These are phyloP conservation scores for Sonneratia alba DNA, from an alignment of 345 rosid genomes.

Conservation along the genomic window DNA sequence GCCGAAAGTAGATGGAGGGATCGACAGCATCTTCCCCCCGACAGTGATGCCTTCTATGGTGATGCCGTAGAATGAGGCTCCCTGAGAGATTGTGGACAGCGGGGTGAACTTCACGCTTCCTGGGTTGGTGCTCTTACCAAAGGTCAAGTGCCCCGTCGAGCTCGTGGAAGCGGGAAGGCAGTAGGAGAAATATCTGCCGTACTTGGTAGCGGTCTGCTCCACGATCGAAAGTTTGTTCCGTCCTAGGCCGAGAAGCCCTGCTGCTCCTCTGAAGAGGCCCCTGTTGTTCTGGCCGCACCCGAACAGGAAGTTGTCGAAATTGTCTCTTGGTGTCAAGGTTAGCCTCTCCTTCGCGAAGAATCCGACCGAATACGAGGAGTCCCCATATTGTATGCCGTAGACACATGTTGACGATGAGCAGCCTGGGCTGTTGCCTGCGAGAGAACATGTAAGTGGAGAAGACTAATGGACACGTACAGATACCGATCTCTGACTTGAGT, in stretches of 20 bases:
- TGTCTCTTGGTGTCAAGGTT: conserved; percentile 38
- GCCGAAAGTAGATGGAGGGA: conserved; percentile 39
- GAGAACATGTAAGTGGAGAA: not conserved
- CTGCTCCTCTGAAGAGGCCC: conserved; percentile 62
- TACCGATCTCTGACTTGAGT: too few relatives aligned
- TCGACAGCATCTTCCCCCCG: conserved; percentile 34
- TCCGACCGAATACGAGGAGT: conserved; percentile 59
- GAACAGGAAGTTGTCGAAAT: conserved; percentile 33
- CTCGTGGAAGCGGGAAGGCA: conserved; percentile 67
- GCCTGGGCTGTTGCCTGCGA: conserved; percentile 31
- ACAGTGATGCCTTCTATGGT: conserved; percentile 47
- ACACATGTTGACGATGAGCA: conserved; percentile 55
- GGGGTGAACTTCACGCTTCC: conserved; percentile 54
- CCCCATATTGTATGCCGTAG: conserved; percentile 76
- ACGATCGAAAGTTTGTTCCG: conserved; percentile 56
- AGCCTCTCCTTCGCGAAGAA: conserved; percentile 53
- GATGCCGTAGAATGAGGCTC: conserved; percentile 54
- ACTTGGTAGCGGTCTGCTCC: conserved; percentile 49
- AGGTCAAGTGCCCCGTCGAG: conserved; percentile 63
- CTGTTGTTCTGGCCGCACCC: conserved; percentile 83
- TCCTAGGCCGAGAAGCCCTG: conserved; percentile 81
- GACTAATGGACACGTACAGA: too few relatives aligned
- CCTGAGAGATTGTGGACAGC: conserved; percentile 25
- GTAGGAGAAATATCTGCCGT: conserved; percentile 67
- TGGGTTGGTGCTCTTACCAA: conserved; percentile 31